Base-by-base conservation (phyloP, 441 rosid genomes). In the Monsonia emarginata region DNA sequence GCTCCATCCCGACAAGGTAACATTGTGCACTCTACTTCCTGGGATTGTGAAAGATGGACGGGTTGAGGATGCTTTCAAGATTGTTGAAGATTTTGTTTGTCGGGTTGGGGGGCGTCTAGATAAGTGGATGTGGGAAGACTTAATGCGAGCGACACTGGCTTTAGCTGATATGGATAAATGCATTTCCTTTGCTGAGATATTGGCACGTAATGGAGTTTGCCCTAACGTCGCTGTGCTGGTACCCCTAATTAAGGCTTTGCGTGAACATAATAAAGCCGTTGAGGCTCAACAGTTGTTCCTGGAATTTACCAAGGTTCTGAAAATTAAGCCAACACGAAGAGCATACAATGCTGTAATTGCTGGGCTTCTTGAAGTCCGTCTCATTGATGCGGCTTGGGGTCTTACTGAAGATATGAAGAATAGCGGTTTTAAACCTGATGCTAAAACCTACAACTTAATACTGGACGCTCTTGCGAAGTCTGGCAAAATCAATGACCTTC, bases 21-120 rank as follows among this genome's bases (percentile, higher is more conserved):
- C 93, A 28, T 68, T 93, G 69, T 93, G 87, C 82, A 90, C 98
- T 60, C 88, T 93, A 64, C 88, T 90, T 72, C 97, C 96, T 34
- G 90, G 91, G 67, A 72, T 90, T 75, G 83, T 93, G 13, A 88
- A 85, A 76, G 83, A 69, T 34, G 88, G 87, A 61, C 66, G 73
- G 65, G 75, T 81, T 61, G 83, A 83, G 57, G 84, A 85, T 72
- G 97, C 97, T 74, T 80, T 86, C 64, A 85, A 86, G 71, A 84
- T 93, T 61, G 74, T 75, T 4, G 69, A 80, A 32, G 85, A 78
- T 61, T 88, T 87, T 82, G 83, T 79, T 78, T 73, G 69, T 72
- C 83, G 50, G 72, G 61, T 31, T 61, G 70, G 75, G 60, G 75
- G 50, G 65, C 27, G 69, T 10, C 34, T 54, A 2, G 75, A 73